Conservation (phyloP, 2,329 filamentous ascomycete genomes). For the Diaporthe batatas region DNA sequence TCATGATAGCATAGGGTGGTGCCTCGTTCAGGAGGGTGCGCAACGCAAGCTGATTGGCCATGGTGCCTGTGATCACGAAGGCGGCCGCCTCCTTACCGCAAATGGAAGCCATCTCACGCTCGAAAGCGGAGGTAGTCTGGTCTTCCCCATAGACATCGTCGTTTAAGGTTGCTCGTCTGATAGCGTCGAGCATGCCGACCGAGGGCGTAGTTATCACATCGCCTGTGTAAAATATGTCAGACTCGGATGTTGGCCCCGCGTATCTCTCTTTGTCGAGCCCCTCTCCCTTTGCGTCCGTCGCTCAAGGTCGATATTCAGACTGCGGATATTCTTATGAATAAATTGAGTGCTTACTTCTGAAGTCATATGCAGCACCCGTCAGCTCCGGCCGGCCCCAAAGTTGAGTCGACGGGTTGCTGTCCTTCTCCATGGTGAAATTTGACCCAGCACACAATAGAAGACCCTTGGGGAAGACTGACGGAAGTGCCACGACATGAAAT, state of each 20-base stretch:
- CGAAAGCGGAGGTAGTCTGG: slow-evolving; percentile 75
- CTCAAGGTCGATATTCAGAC: neutral
- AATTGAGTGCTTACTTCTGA: slow-evolving; percentile 33
- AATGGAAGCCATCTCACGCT: slow-evolving; percentile 74
- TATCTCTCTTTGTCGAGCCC: neutral
- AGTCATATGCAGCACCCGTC: slow-evolving; percentile 36
- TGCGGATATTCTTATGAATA: neutral
- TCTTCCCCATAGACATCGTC: slow-evolving; percentile 84
- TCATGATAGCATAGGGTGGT: slow-evolving; percentile 78
- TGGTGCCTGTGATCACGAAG: slow-evolving; percentile 82
- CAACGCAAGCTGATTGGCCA: slow-evolving; percentile 84
- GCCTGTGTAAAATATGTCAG: slow-evolving; percentile 54
- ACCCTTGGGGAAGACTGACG: no score
- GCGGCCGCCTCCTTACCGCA: slow-evolving; percentile 76
- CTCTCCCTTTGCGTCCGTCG: neutral
- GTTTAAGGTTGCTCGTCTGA: slow-evolving; percentile 76
- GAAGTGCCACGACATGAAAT: neutral
- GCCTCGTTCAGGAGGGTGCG: slow-evolving; percentile 74
- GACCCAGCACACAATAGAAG: neutral
- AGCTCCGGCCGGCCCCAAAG: slow-evolving; percentile 32
- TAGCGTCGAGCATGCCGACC: slow-evolving; percentile 77
- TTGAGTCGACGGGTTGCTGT: neutral
- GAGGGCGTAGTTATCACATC: slow-evolving; percentile 80
- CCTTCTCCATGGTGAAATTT: neutral
- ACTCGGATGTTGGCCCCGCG: neutral